phyloP scores from a whole-genome alignment of 768 basidiomycete species.

The Tulasnella sp. region DNA sequence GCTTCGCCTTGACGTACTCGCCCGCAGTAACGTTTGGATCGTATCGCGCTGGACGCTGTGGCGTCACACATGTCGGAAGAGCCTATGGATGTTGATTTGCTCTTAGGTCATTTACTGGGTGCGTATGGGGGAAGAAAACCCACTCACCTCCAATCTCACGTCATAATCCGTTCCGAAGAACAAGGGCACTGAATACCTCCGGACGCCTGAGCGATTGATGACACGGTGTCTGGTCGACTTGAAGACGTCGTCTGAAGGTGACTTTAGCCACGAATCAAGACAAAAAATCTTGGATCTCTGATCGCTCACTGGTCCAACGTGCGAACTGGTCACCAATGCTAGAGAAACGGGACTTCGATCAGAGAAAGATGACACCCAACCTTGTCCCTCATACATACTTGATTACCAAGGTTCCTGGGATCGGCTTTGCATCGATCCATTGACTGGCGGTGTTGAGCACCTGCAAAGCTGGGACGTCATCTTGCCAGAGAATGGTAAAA shows the following conservation, averaged over 20 bases:
- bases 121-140: too few relatives aligned
- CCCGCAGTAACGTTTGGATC: slow-evolving; percentile 61
- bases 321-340: slow-evolving; percentile 80
- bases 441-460: slow-evolving; percentile 62
- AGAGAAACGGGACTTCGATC: slow-evolving; percentile 20
- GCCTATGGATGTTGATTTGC: slow-evolving; percentile 29
- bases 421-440: slow-evolving; percentile 77
- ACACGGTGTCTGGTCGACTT: slow-evolving; percentile 85
- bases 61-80: slow-evolving; percentile 42
- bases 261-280: not conserved
- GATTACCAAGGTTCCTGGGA: slow-evolving; percentile 71
- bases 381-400: slow-evolving; percentile 44
- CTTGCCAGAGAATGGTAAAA: slow-evolving; percentile 83
- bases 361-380: slow-evolving; percentile 20
- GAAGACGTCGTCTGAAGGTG: slow-evolving; percentile 64
- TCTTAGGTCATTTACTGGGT: too few relatives aligned
- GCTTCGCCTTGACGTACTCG: slow-evolving; percentile 68
- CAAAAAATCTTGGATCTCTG: not conserved
- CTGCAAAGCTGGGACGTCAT: slow-evolving; percentile 52
- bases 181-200: slow-evolving; percentile 75
- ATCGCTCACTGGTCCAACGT: slow-evolving; percentile 68
- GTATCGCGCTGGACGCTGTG: slow-evolving; percentile 53
- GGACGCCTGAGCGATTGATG: slow-evolving; percentile 56
- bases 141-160: slow-evolving; percentile 54
- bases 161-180: slow-evolving; percentile 87